Base-by-base conservation (phyloP, 768 basidiomycete species). In the Leccinum uliginosum region DNA sequence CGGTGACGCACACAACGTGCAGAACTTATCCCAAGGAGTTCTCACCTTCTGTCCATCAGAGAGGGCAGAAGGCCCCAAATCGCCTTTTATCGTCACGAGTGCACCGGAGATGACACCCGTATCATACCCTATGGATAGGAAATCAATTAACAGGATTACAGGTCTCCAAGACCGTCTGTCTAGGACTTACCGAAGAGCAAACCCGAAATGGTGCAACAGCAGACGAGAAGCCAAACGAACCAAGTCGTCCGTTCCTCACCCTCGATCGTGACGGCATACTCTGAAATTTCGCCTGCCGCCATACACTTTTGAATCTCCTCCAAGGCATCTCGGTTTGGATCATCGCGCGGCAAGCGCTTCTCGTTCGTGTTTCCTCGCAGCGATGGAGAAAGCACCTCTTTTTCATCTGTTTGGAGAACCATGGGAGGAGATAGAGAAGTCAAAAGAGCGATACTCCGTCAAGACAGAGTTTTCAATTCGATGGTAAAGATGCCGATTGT, bases 91-190 rank as follows among this genome's bases (percentile, higher is more conserved):
- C 10, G 82, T 84, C 23, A 90, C 86, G 32, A 91, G 76, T n/a
- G 89, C 86, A 26, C 89, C 89, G 54, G 87, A 89, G 23, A 91
- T 86, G 35, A 88, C 84, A 45, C 88, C 88, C 10, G 89, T 91
- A 65, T 91, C 89, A 63, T 91, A 91, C 24, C 89, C 87, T 89
- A 57, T 17, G 24, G 48, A 35, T 30, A 40, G 9, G 3, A 10
- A 6, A 40, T 40, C 40, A 40, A 8, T 29, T 15, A 26, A 29
- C 47, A 27, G 7, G 1, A 10, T 6, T 67, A 26, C 67, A 30
- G n/a, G 43, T 15, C 9, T 19, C 26, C 7, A 34, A 32, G 19
- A 30, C 24, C 14, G 4, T 17, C 9, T 4, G 11, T 14, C 19
- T 44, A 6, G 48, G 27, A 59, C 84, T 27, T 53, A 87, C 88